A percentile compares a stretch with the other conserved stretches of the same genome.
Evolutionary conservation across 208 protist species (phyloP).

Genomic region (Acanthamoeba royreba): DNA sequence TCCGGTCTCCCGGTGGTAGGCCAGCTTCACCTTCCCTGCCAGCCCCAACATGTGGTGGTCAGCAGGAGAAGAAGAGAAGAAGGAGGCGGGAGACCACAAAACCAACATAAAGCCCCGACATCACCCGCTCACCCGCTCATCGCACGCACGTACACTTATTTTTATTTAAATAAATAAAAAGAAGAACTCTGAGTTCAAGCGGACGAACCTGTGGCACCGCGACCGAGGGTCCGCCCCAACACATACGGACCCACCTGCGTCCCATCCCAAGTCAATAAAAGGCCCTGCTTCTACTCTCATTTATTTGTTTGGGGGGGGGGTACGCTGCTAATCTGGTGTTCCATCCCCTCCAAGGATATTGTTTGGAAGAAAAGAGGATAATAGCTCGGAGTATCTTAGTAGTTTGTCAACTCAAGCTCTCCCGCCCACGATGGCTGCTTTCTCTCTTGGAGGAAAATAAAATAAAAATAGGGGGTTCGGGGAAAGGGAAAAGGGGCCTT

Average conservation of each 20-base stretch:
- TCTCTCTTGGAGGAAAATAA: too few species aligned
- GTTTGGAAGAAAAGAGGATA: too few species aligned
- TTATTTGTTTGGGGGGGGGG: neutral
- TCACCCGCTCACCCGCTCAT: too few species aligned
- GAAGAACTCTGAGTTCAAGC: neutral
- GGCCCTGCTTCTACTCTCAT: neutral
- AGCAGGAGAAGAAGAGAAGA: neutral
- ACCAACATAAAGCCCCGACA: too few species aligned
- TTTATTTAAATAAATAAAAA: neutral
- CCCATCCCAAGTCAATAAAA: neutral
- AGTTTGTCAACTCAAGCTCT: too few species aligned
- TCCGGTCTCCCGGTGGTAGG: slow-evolving; percentile 74
- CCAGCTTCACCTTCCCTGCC: slow-evolving; percentile 79
- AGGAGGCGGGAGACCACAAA: too few species aligned
- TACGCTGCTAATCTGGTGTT: neutral
- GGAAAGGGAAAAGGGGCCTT: too few species aligned
- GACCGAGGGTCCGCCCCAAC: neutral
- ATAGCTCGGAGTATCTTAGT: too few species aligned
- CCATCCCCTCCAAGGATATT: neutral
- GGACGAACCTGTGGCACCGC: neutral
- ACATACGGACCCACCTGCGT: neutral
- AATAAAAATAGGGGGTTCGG: too few species aligned
- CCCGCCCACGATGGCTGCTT: too few species aligned
- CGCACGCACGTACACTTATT: too few species aligned
- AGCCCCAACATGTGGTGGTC: neutral